These are phyloP conservation scores for Quercus suber DNA, from an alignment of 306 rosid species.

Conservation along the genomic window DNA sequence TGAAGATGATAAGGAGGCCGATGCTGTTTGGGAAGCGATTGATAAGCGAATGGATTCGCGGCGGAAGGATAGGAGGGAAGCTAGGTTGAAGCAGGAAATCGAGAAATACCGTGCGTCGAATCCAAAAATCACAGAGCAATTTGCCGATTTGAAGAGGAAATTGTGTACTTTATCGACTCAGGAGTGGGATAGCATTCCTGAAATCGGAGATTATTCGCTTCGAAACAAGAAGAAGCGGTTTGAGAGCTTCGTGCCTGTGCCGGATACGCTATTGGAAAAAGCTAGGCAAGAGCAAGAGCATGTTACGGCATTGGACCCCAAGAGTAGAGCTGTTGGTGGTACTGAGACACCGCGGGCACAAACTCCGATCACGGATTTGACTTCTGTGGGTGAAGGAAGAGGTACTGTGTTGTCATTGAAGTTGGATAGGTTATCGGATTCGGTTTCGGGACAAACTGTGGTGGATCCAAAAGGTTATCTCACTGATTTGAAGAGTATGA, in stretches of 20 bases:
- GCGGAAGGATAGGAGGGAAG: constrained; percentile 86
- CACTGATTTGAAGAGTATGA: constrained; percentile 81
- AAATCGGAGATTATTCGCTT: constrained; percentile 72
- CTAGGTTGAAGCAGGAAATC: constrained; percentile 83
- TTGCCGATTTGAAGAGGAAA: constrained; percentile 74
- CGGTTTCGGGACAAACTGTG: constrained; percentile 72
- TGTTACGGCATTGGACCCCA: constrained; percentile 81
- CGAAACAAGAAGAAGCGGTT: constrained; percentile 86
- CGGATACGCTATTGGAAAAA: constrained; percentile 84
- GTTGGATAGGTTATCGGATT: constrained; percentile 76
- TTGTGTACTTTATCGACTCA: constrained; percentile 55
- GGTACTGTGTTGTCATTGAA: constrained; percentile 81
- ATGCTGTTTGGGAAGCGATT: constrained; percentile 88
- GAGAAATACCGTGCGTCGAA: constrained; percentile 86
- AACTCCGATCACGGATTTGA: constrained; percentile 87
- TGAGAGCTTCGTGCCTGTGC: constrained; percentile 87
- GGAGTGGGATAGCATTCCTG: constrained; percentile 84
- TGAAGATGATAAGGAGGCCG: constrained; percentile 91
- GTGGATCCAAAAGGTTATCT: constrained; percentile 83
- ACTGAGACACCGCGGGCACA: constrained; percentile 80
- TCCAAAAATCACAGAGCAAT: constrained; percentile 80
- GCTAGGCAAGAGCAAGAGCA: constrained; percentile 92
- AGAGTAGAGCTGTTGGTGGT: constrained; percentile 69
- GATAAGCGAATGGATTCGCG: constrained; percentile 90
- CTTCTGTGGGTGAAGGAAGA: constrained; percentile 91